phyloP scores from a whole-genome alignment of 345 rosid species.

The Chamaenerion angustifolium region DNA sequence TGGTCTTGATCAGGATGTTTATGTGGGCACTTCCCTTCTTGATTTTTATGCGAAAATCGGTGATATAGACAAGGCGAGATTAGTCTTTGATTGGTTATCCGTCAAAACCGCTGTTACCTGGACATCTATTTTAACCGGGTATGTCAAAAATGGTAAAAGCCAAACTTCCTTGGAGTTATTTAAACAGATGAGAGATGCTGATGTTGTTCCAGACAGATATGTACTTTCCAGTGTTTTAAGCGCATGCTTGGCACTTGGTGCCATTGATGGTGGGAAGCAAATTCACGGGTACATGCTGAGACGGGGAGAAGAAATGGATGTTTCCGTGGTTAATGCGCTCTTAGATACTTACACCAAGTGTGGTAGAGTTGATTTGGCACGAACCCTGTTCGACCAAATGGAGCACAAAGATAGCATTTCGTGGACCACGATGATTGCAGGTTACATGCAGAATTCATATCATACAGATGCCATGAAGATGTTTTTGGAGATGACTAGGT shows the following conservation, averaged over 20 bases:
- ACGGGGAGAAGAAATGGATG: constrained; percentile 43
- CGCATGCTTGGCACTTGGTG: constrained; percentile 40
- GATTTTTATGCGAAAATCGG: constrained; percentile 39
- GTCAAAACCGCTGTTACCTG: constrained; percentile 47
- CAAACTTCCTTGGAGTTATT: constrained; percentile 36
- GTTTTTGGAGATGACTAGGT: constrained; percentile 31
- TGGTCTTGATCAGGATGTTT: constrained; percentile 48
- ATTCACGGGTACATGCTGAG: constrained; percentile 56
- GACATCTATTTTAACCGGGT: constrained; percentile 57
- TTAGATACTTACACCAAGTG: constrained; percentile 54
- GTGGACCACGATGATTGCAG: constrained; percentile 62
- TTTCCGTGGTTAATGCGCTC: constrained; percentile 43
- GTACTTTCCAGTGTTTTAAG: constrained; percentile 46
- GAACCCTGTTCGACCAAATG: constrained; percentile 39
- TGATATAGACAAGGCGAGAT: constrained; percentile 36
- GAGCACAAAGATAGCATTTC: constrained; percentile 38
- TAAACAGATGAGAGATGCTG: constrained; percentile 21
- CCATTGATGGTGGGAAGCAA: constrained; percentile 52
- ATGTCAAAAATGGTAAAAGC: constrained; percentile 43
- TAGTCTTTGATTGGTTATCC: constrained; percentile 40
- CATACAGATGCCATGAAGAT: constrained; percentile 42
- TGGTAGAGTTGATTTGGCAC: constrained; percentile 31
- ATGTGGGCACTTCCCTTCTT: constrained; percentile 56
- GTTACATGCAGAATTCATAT: constrained; percentile 50
- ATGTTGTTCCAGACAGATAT: constrained; percentile 33